Base-by-base conservation (phyloP, 768 basidiomycete species). In the Chlorophyllum brunneum region DNA sequence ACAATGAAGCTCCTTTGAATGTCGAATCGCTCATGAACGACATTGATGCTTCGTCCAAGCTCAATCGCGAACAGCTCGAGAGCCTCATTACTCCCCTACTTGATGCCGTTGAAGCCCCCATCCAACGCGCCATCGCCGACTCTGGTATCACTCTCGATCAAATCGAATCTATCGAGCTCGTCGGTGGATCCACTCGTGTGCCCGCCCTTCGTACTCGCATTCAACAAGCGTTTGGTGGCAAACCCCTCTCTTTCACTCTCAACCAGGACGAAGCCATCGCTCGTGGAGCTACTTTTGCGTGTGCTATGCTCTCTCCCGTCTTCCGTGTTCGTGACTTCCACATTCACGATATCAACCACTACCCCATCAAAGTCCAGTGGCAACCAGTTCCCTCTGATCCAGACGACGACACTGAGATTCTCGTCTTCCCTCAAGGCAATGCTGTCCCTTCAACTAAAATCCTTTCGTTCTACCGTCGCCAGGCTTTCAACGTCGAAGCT, bases 211-310 rank as follows among this genome's bases (percentile, higher is more conserved):
- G 95, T 65, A 74, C 81, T 31, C 81, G 86, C 66, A 95, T 99
- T 70, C 84, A 88, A 63, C 76, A 80, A 27, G 87, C 83, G 56
- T 94, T 97, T 72, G 74, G 76, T 31, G 89, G 88, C 48, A 93
- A 93, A 71, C 52, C 71, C n/a, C 86, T 98, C 58, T 88, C 82
- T 15, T 87, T 86, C 59, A 98, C 97, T 27, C 85, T 95, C 65
- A 99, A 98, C 78, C 92, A 95, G 73, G 97, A 98, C 60, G 97
- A 98, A 74, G 95, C 97, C 54, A 79, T 94, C 60, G 93, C 92
- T 7, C 91, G 95, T 39, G 97, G 95, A 36, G 90, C 94, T 45
- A 98, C 97, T 50, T 97, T 99, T 68, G 85, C 93, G 31, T 98
- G 95, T 65, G 95, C 97, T 24, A 92, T 92, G 77, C 86, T 97